These are phyloP conservation scores for Aspergillus alliaceus DNA, from an alignment of 2,329 filamentous ascomycete genomes.

Conservation along the genomic window DNA sequence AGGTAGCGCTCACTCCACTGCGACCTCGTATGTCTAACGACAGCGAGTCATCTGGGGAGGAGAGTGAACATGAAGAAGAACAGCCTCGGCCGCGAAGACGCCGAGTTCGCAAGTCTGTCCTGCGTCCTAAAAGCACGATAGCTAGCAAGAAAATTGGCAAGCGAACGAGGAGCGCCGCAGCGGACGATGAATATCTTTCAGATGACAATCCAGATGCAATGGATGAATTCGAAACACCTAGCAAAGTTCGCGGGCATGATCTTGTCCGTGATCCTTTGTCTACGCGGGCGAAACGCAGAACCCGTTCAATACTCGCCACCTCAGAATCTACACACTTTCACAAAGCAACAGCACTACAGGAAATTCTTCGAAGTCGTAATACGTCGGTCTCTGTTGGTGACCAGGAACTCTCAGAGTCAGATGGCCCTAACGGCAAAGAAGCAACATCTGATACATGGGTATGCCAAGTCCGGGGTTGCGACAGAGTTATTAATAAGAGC, in stretches of 20 bases:
- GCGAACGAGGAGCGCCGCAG: conserved; percentile 35
- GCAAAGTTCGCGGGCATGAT: conserved; percentile 33
- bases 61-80: conserved; percentile 26
- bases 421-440: conserved; percentile 11
- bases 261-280: conserved; percentile 35
- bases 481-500: conserved; percentile 32
- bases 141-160: conserved; percentile 44
- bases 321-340: conserved; percentile 21
- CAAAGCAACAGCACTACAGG: conserved; percentile 28
- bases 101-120: conserved; percentile 43
- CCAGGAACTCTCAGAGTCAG: conserved; percentile 11
- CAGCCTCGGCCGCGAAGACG: conserved; percentile 25
- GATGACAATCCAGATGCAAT: conserved; percentile 33
- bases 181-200: conserved; percentile 22
- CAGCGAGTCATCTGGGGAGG: conserved; percentile 34
- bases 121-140: conserved; percentile 43
- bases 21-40: conserved; percentile 26
- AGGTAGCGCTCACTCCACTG: conserved; percentile 34
- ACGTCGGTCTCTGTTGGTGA: conserved; percentile 18
- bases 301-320: conserved; percentile 30
- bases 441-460: conserved; percentile 33
- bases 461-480: conserved; percentile 34
- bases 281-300: conserved; percentile 30
- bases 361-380: conserved; percentile 25
- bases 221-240: conserved; percentile 34